Evolutionary conservation across 306 rosid species (phyloP), one percentile per base, ranked within the genome.

Genomic region (Sindora glabra): DNA sequence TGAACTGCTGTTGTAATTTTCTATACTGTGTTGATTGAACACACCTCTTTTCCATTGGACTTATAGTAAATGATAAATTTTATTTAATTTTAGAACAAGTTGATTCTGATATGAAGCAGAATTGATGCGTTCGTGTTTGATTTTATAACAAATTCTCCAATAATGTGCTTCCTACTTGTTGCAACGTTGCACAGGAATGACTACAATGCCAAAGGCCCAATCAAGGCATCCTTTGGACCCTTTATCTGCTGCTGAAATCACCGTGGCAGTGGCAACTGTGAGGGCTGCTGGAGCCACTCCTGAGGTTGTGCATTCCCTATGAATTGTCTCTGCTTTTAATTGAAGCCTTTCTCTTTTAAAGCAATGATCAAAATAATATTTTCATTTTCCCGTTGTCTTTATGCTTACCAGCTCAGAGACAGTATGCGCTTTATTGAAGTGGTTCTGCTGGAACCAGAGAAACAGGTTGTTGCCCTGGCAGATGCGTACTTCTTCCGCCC

Each of bases 401-500:
- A 18, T 11, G 13, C 39, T 10, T 71, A 78, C 48, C 81, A 90
- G 97, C 86, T 86, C 62, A 84, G 95, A 72, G 97, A 90, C 67
- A 32, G 90, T 65, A 90, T 87, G 95, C 94, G 97, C 59, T 86
- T 90, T 72, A 58, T 90, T 66, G 97, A 90, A 74, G 89, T 83
- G 30, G 94, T 78, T 73, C 73, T 86, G 51, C 59, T 67, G 54
- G 97, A 90, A 69, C 97, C 97, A 17, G 88, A 84, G 55, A 90
- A 90, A 56, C 86, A 90, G 12, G 94, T 86, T 33, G 90, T 90
- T 49, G 97, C 89, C 8, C 62, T 90, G 73, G 97, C 95, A 30
- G 95, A 90, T 84, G 97, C 94, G 2, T 90, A 86, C 74, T 90
- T 90, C 72, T 90, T 86, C 16, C 95, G 95, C 5, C 97, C 97